Conservation (phyloP, 2,329 filamentous ascomycete genomes). For the Penicillium fuscoglaucum region DNA sequence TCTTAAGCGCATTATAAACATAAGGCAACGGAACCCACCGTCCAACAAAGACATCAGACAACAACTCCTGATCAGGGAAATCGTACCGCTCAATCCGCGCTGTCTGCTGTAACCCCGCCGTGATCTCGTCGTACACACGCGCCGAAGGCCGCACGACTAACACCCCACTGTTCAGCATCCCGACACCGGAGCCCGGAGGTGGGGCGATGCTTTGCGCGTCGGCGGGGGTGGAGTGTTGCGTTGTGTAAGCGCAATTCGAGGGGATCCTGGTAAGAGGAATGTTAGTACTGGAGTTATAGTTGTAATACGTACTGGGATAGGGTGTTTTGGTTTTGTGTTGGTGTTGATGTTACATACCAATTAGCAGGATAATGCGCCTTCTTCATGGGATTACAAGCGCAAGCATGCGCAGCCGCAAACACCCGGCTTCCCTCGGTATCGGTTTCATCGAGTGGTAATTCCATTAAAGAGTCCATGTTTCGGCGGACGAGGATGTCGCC, state of each 20-base stretch:
- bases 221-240: conserved; percentile 1
- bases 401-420: conserved; percentile 77
- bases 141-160: conserved; percentile 56
- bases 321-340: no score
- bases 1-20: conserved; percentile 62
- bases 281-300: conserved; percentile 19
- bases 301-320: no score
- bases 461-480: conserved; percentile 88
- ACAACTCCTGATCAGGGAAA: conserved; percentile 58
- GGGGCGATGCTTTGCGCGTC: conserved; percentile 40
- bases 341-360: conserved; percentile 50
- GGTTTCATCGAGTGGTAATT: conserved; percentile 60
- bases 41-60: conserved; percentile 55
- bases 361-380: conserved; percentile 72
- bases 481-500: conserved; percentile 75
- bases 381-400: conserved; percentile 77
- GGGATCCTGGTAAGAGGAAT: conserved; percentile 28
- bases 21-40: conserved; percentile 61
- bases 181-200: conserved; percentile 49
- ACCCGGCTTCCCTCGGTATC: conserved; percentile 50
- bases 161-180: conserved; percentile 58
- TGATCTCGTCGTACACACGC: conserved; percentile 50
- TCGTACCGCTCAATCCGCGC: conserved; percentile 50
- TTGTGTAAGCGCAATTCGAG: conserved; percentile 11
- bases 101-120: conserved; percentile 45